Evolutionary conservation across 768 basidiomycete genomes (phyloP).

Genomic region (Termitomyces sp.): DNA sequence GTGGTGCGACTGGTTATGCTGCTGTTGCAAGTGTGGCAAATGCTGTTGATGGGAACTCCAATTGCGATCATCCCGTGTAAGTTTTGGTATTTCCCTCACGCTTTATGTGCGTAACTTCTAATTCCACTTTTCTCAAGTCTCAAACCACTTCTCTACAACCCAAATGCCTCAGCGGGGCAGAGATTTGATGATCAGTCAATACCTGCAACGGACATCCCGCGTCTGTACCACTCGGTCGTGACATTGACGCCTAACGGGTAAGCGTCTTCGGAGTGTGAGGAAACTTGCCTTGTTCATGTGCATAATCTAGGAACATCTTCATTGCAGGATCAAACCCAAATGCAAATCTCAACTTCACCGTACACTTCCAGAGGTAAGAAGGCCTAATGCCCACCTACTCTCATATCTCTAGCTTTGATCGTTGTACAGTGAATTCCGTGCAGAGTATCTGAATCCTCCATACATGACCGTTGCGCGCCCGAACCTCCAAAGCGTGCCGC

Average conservation of each 20-base stretch:
- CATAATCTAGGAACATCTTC: conserved; percentile 12
- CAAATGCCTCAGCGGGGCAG: conserved; percentile 32
- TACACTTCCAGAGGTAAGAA: conserved; percentile 4
- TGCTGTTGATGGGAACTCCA: conserved; percentile 26
- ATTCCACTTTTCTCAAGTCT: conserved; percentile 21
- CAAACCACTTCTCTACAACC: conserved; percentile 44
- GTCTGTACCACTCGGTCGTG: conserved; percentile 59
- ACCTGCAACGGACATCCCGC: conserved; percentile 36
- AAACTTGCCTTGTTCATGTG: not conserved
- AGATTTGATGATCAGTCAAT: conserved; percentile 43
- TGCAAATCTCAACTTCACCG: not conserved
- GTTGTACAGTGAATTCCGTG: conserved; percentile 27
- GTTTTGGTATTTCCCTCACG: not conserved
- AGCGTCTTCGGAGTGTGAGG: conserved; percentile 23
- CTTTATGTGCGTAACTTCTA: not conserved
- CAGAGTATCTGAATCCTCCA: conserved; percentile 36
- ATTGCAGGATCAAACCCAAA: conserved; percentile 45
- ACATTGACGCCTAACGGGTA: conserved; percentile 51
- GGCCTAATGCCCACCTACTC: conserved; percentile 10
- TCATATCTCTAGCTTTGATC: conserved; percentile 15
- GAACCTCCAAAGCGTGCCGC: conserved; percentile 25
- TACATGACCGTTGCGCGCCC: conserved; percentile 33
- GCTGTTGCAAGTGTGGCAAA: conserved; percentile 16
- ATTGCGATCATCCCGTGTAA: conserved; percentile 29
- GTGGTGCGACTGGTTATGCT: conserved; percentile 5